Evolutionary conservation across 1,284 basidiomycete genomes (phyloP), one percentile per base, ranked within the genome.

Genomic region (Thelephora terrestris): DNA sequence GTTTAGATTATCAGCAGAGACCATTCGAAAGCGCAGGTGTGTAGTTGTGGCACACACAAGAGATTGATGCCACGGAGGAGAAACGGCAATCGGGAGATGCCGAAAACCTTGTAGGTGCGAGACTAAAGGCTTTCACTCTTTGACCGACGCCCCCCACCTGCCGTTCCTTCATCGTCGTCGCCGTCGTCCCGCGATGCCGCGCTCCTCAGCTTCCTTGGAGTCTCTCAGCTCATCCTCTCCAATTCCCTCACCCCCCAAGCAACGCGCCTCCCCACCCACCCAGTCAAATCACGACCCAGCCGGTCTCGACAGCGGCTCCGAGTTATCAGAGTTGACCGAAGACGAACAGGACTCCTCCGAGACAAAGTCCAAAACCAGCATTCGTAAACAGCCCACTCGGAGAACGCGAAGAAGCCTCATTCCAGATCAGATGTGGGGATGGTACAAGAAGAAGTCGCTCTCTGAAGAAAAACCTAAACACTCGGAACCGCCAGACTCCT

Each of bases 301-400:
- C 48, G 64, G 61, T 46, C 71, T 81, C 56, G 76, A 78, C 64
- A 76, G 73, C 55, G 80, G 75, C 61, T 86, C 84, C 14, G 85
- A 87, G 65, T 76, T 87, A 52, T 86, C 84, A 46, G 84, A 86
- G 62, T 76, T 87, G 61, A 87, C 84, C 29, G 84, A 87, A 59
- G 84, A 86, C 59, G 85, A 87, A 56, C 76, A 81, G 55, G 79
- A 81, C 24, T 35, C 55, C 4, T 27, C 32, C 45, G 53, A 43
- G 56, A 58, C 17, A 53, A 57, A 23, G 56, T 57, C 48, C 55
- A 55, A 42, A 55, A 56, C 46, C 49, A 54, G 34, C 50, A 17
- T 4, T 39, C 46, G 24, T 50, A 40, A 45, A 52, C 52, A 25
- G 39, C 52, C 40, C 62, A 66, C 43, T 57, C 67, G 64, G 53